Evolutionary conservation across 805 yeast species (phyloP), one percentile per base, ranked within the genome.

Genomic region (Osmozyma mogii): DNA sequence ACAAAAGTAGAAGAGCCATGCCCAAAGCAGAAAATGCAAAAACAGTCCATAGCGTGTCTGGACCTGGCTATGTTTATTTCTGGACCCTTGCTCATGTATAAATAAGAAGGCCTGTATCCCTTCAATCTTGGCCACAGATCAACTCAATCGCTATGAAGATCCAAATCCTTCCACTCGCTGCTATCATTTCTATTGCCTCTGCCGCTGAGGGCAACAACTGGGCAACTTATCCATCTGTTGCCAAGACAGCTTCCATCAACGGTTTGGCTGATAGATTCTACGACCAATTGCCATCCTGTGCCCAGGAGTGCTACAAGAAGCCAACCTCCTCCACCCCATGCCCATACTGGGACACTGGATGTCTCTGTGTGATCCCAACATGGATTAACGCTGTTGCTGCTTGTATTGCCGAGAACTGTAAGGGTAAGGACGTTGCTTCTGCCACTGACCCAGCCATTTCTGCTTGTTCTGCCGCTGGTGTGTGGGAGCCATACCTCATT

Each of bases 321-420:
- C 43, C 51, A 32, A 58, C 65, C 27, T 53, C 54, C 7, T 38
- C 43, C 24, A 58, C 65, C 13, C 66, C 66, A 27, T 61, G 68
- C 37, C 68, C 68, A 27, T 58, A 59, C 54, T 61, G 67, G 66
- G 68, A 61, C 41, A 53, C 67, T 27, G 68, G 68, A 15, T 61
- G 68, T 48, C 54, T 61, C 31, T 61, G 68, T 55, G 63, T 58
- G 25, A 60, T 61, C 57, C 46, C 61, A 24, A 38, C 39, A 25
- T 61, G 55, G 49, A 49, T 46, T 22, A 52, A 53, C 8, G 32
- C 33, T 19, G 55, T 61, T 17, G 66, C 58, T 28, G 42, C 52
- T 30, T 61, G 68, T 54, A 34, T 50, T 21, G 49, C 49, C 15
- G 22, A 38, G 17, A 30, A 24, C 25, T 50, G 54, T 34, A 30